Base-by-base conservation (phyloP, 768 basidiomycete genomes). In the Russula earlei region DNA sequence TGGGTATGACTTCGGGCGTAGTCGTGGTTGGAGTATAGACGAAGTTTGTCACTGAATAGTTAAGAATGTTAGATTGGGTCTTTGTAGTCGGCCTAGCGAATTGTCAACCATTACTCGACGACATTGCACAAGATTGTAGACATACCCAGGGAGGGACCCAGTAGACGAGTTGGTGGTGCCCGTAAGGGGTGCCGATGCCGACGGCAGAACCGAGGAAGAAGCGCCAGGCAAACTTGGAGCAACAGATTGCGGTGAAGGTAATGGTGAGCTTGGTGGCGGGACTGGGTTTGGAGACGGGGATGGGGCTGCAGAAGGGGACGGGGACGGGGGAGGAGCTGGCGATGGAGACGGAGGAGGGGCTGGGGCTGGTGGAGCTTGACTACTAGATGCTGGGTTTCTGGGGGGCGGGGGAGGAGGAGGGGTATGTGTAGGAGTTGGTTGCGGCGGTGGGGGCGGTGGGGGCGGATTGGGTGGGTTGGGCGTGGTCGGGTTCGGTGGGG, bases 71-170 rank as follows among this genome's bases (percentile, higher is more conserved):
- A 24, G 36, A 25, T 17, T 5, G 2, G n/a, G 11, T 22, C 10
- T 4, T 22, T 1, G n/a, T 19, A 7, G 9, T 22, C n/a, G 49
- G n/a, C 22, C 52, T 58, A n/a, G 33, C 4, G 29, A 14, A 41
- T 33, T 27, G 31, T 50, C 24, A 56, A 29, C 14, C 14, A 37
- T 12, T 9, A 15, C n/a, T 19, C 19, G 34, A 33, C 11, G 24
- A 14, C 12, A 17, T 11, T 10, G 9, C 12, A 40, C 46, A 29
- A 25, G 31, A 42, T 3, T 20, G 25, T 6, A 9, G 29, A 46
- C 49, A 24, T 47, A 57, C 58, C 29, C 29, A 20, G 27, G 24
- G 20, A n/a, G n/a, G n/a, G n/a, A n/a, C n/a, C n/a, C n/a, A n/a
- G n/a, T n/a, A n/a, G n/a, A n/a, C n/a, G n/a, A n/a, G n/a, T n/a